Conservation (phyloP, 129 eudicot genomes). For the Ambrosia artemisiifolia region DNA sequence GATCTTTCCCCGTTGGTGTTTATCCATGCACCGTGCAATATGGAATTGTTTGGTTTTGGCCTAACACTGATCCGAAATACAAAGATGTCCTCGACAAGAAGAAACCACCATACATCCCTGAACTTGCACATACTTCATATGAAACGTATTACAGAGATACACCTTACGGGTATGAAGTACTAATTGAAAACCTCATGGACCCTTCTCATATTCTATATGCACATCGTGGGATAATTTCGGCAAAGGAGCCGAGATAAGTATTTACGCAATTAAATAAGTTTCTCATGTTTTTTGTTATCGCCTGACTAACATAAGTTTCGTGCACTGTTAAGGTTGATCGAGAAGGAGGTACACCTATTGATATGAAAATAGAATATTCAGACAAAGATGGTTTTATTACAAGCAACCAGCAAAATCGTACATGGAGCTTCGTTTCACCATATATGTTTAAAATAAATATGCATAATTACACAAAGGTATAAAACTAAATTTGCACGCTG, state of each 20-base stretch:
- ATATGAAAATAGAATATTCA: neutral
- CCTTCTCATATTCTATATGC: neutral
- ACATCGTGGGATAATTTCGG: neutral
- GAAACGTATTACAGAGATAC: neutral
- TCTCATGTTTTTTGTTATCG: no score
- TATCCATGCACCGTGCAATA: neutral
- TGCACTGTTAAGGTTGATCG: constrained; percentile 1
- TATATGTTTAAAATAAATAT: no score
- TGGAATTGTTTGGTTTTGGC: no score
- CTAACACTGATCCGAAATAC: neutral
- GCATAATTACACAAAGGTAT: no score
- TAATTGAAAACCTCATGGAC: neutral
- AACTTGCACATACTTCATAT: neutral
- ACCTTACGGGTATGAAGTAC: neutral
- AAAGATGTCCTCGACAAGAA: neutral
- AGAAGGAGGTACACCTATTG: no score
- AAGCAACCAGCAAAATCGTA: neutral
- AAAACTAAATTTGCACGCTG: no score
- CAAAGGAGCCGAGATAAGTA: no score
- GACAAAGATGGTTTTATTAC: neutral
- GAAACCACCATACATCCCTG: no score
- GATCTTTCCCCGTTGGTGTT: no score
- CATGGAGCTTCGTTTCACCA: no score
- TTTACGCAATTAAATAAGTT: no score
- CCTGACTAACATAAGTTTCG: no score